These are phyloP conservation scores for Cucurbita maxima DNA, from an alignment of 306 rosid genomes.

Conservation along the genomic window DNA sequence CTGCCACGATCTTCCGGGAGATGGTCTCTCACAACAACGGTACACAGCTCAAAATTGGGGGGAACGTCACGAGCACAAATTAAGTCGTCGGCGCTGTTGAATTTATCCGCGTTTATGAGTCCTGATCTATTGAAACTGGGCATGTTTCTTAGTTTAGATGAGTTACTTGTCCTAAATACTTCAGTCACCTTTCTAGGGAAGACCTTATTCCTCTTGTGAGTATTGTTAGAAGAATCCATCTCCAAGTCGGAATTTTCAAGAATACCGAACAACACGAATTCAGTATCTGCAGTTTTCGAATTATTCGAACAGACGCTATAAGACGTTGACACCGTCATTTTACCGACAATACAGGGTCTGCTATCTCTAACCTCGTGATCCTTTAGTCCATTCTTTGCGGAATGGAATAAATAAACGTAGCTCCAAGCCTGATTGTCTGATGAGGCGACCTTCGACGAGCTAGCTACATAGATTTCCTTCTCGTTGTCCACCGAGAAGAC, in stretches of 20 bases:
- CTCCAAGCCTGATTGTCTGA: conserved; percentile 36
- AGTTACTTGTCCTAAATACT: conserved; percentile 43
- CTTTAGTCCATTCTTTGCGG: conserved; percentile 45
- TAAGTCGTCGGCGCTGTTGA: conserved; percentile 8
- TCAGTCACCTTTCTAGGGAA: conserved; percentile 51
- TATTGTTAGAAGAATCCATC: conserved; percentile 25
- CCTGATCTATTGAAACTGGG: conserved; percentile 32
- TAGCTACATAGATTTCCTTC: conserved; percentile 57
- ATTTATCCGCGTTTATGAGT: conserved; percentile 2
- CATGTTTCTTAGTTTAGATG: conserved; percentile 34
- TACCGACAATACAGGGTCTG: conserved; percentile 47
- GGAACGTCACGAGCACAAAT: conserved; percentile 28
- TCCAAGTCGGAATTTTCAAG: conserved; percentile 29
- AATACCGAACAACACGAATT: conserved; percentile 53
- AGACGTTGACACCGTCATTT: conserved; percentile 66
- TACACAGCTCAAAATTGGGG: conserved; percentile 72
- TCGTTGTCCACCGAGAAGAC: conserved; percentile 66
- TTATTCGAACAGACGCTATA: conserved; percentile 44
- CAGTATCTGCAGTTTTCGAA: conserved; percentile 45
- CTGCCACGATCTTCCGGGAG: conserved; percentile 21
- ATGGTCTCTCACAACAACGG: conserved; percentile 62
- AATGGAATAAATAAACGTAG: conserved; percentile 50
- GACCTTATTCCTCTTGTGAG: conserved; percentile 45
- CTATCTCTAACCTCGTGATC: conserved; percentile 17
- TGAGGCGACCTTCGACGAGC: conserved; percentile 32